phyloP scores from a whole-genome alignment of 108 stramenopile species.

The Cyclotella baltica region DNA sequence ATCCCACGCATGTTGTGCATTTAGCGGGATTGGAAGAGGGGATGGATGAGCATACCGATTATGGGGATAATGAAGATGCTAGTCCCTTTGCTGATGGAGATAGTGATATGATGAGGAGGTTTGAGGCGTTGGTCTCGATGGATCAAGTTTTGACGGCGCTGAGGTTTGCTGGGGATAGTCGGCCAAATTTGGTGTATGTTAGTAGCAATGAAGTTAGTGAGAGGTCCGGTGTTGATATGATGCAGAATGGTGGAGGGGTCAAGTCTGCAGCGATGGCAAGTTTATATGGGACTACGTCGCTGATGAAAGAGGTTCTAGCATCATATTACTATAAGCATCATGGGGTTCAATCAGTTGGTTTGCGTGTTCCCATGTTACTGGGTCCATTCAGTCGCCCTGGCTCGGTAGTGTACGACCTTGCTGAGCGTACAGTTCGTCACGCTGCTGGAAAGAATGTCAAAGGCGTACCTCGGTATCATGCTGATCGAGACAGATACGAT shows the following conservation, averaged over 20 bases:
- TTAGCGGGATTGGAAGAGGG: conserved; percentile 47
- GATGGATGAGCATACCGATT: conserved; percentile 39
- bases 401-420: conserved; percentile 47
- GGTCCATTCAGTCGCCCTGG: conserved; percentile 52
- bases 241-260: not conserved
- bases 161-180: conserved; percentile 1
- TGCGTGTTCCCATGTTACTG: conserved; percentile 44
- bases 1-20: conserved; percentile 66
- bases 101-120: conserved; percentile 55
- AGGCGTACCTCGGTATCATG: conserved; percentile 39
- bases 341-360: conserved; percentile 45
- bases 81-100: conserved; percentile 38
- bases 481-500: conserved; percentile 41
- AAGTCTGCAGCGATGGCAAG: conserved; percentile 19
- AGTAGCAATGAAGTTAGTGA: conserved; percentile 49
- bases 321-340: conserved; percentile 53
- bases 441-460: conserved; percentile 29
- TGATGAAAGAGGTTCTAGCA: conserved; percentile 54
- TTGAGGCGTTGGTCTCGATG: conserved; percentile 54
- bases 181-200: conserved; percentile 47
- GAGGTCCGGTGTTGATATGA: conserved; percentile 39
- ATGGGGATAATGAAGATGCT: conserved; percentile 50
- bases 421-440: conserved; percentile 46
- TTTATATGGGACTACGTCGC: conserved; percentile 44
- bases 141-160: conserved; percentile 48